These are phyloP conservation scores for Colletotrichum costaricense DNA, from an alignment of 2,329 filamentous ascomycete genomes.

Conservation along the genomic window DNA sequence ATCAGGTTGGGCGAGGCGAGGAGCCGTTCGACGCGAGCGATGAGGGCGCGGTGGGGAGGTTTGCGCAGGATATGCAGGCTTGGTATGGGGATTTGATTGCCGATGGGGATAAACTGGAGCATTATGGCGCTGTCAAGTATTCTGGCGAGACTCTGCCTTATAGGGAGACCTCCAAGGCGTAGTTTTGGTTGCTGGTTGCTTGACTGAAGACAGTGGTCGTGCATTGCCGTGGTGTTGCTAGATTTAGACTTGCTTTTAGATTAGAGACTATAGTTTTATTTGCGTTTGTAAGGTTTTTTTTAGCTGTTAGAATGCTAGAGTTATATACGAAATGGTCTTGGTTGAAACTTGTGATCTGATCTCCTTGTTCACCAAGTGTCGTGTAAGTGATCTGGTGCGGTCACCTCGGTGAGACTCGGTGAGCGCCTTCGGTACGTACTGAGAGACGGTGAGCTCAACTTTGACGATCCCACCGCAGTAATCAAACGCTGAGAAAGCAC, in stretches of 20 bases:
- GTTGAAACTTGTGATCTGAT: too few species aligned
- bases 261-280: too few species aligned
- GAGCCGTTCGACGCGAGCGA: constrained; percentile 44
- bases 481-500: not conserved
- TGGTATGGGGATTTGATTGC: constrained; percentile 39
- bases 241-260: not conserved
- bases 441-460: not conserved
- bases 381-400: too few species aligned
- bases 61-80: constrained; percentile 38
- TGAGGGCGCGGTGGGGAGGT: constrained; percentile 33
- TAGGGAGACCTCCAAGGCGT: not conserved
- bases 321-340: not conserved
- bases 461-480: not conserved
- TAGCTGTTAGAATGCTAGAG: not conserved
- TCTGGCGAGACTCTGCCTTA: constrained; percentile 32
- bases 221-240: not conserved
- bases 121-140: constrained; percentile 38
- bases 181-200: not conserved
- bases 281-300: too few species aligned
- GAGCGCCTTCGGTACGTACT: not conserved
- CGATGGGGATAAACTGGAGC: constrained; percentile 44
- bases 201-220: not conserved
- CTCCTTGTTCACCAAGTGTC: not conserved
- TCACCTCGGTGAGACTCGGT: not conserved
- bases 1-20: constrained; percentile 14